Evolutionary conservation across 768 basidiomycete genomes (phyloP).

Genomic region (Serendipita sp.): DNA sequence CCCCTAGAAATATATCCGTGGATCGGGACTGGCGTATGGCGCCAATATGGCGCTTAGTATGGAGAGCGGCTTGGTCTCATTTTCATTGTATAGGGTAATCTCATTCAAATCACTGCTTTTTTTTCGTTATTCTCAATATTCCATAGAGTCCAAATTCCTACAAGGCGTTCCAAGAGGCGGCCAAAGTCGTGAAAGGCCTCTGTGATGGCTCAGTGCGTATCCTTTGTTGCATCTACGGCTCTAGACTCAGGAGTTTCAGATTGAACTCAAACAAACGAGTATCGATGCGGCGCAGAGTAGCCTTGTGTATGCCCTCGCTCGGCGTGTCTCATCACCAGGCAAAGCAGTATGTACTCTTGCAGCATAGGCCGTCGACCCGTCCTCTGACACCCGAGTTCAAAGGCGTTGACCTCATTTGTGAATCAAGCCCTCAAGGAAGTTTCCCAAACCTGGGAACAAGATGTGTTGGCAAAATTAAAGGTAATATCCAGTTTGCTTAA

Average conservation of each 20-base stretch:
- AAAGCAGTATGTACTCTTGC: constrained; percentile 47
- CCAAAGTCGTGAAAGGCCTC: constrained; percentile 58
- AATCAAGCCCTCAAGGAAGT: constrained; percentile 88
- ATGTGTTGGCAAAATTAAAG: constrained; percentile 59
- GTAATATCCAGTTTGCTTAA: constrained; percentile 10
- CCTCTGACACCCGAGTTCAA: background rate
- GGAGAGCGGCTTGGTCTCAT: constrained; percentile 62
- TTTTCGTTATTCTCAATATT: background rate
- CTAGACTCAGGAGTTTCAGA: constrained; percentile 26
- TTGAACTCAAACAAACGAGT: constrained; percentile 59
- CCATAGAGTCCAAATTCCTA: constrained; percentile 61
- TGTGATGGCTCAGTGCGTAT: constrained; percentile 61
- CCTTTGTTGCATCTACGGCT: background rate
- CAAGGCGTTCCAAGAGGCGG: constrained; percentile 66
- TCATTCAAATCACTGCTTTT: background rate
- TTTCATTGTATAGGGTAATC: constrained; percentile 64
- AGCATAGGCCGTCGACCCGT: background rate
- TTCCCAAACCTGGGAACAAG: constrained; percentile 51
- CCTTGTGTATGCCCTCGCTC: constrained; percentile 70
- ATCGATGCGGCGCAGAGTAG: constrained; percentile 86
- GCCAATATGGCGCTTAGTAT: constrained; percentile 57
- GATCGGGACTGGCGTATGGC: constrained; percentile 87
- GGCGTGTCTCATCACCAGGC: constrained; percentile 67
- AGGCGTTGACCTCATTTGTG: constrained; percentile 71
- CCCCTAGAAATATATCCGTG: constrained; percentile 70